These are phyloP conservation scores for Puccinellia tenuiflora DNA, from an alignment of 176 grass and related monocot genomes.

Conservation along the genomic window DNA sequence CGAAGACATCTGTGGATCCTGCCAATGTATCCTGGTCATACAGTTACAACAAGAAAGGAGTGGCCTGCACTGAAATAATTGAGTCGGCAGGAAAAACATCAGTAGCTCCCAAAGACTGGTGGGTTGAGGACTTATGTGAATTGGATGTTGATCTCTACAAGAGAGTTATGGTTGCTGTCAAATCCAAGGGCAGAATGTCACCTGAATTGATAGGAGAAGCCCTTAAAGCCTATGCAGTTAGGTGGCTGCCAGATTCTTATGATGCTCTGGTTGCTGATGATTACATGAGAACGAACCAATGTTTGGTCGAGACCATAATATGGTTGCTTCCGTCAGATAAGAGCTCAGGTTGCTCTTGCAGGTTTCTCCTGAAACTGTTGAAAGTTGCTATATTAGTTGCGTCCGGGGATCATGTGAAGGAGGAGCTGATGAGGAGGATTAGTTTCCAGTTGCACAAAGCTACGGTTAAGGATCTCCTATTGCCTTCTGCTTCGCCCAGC, in stretches of 20 bases:
- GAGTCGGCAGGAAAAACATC: constrained; percentile 41
- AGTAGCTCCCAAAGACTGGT: constrained; percentile 78
- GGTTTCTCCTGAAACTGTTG: constrained; percentile 91
- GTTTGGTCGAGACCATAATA: constrained; percentile 86
- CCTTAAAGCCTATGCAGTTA: constrained; percentile 77
- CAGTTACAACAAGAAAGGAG: constrained; percentile 59
- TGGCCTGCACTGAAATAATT: constrained; percentile 47
- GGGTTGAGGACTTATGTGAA: constrained; percentile 93
- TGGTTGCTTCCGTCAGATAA: constrained; percentile 89
- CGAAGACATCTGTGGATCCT: constrained; percentile 85
- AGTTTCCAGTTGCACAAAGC: constrained; percentile 86
- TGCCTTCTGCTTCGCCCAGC: constrained; percentile 41
- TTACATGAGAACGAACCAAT: constrained; percentile 76
- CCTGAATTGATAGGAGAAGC: constrained; percentile 80
- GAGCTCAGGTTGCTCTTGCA: constrained; percentile 85
- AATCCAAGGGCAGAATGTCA: constrained; percentile 93
- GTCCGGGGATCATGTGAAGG: constrained; percentile 59
- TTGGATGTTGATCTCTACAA: constrained; percentile 96
- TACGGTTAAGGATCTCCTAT: constrained; percentile 74
- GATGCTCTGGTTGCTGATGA: constrained; percentile 77
- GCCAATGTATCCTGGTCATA: constrained; percentile 87
- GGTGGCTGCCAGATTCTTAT: constrained; percentile 89
- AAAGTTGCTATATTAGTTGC: constrained; percentile 85
- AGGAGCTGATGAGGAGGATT: constrained; percentile 70
- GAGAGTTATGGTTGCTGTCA: constrained; percentile 87